Percentiles rank a stretch among this genome's conserved stretches.
Conservation (phyloP, 108 stramenopile species). For the Fragilariopsis cylindrus region DNA sequence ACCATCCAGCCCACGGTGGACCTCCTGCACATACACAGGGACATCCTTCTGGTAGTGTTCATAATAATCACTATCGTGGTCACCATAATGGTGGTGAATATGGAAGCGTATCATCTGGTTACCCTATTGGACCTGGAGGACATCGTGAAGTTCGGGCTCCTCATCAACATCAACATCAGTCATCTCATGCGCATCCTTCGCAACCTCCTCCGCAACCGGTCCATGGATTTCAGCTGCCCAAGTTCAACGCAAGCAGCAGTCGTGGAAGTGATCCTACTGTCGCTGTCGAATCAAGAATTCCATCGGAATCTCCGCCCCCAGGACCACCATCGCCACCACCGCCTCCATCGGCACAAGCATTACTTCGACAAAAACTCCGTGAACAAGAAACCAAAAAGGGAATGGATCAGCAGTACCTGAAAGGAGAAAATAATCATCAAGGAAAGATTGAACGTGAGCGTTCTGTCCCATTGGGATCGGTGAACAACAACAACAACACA, state of each 20-base stretch:
- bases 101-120: not conserved
- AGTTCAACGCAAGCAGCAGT: not conserved
- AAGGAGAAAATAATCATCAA: no score
- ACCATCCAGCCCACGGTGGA: constrained; percentile 17
- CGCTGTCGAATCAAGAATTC: not conserved
- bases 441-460: not conserved
- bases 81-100: not conserved
- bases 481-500: not conserved
- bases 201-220: not conserved
- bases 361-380: not conserved
- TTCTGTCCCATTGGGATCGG: not conserved
- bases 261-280: not conserved
- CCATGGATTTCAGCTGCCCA: constrained; percentile 5
- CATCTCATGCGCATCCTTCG: not conserved
- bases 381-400: not conserved
- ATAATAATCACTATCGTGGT: constrained; percentile 3
- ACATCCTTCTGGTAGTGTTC: constrained; percentile 1
- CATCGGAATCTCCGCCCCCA: constrained; percentile 6
- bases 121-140: not conserved
- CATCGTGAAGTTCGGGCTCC: constrained; percentile 8
- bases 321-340: constrained; percentile 35
- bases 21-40: constrained; percentile 4
- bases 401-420: no score
- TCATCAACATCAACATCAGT: constrained; percentile 24
- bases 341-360: constrained; percentile 16